Conservation (phyloP, 2,329 filamentous ascomycete genomes). For the Pezicula neosporulosa region DNA sequence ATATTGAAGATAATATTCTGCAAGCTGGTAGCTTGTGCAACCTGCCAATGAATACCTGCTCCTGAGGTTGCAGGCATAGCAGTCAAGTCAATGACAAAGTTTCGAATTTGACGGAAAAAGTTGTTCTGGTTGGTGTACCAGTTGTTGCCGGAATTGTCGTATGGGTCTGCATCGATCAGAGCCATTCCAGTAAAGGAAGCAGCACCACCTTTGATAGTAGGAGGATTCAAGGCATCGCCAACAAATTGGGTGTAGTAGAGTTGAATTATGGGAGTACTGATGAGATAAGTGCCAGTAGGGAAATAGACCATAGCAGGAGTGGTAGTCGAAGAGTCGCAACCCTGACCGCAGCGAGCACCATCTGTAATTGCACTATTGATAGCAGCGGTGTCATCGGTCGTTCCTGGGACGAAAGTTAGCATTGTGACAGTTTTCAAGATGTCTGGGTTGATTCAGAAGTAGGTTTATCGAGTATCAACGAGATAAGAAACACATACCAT, state of each 20-base stretch:
- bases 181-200: slow-evolving; percentile 78
- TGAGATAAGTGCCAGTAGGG: slow-evolving; percentile 78
- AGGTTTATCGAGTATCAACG: background rate
- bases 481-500: slow-evolving; percentile 38
- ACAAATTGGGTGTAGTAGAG: slow-evolving; percentile 94
- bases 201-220: slow-evolving; percentile 71
- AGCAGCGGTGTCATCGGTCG: slow-evolving; percentile 77
- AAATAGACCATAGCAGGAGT: slow-evolving; percentile 89
- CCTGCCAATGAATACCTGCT: slow-evolving; percentile 80
- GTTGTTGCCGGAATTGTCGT: slow-evolving; percentile 64
- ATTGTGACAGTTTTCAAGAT: background rate
- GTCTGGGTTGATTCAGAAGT: too few relatives aligned
- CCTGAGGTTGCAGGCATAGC: slow-evolving; percentile 56
- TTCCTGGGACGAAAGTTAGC: slow-evolving; percentile 46
- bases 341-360: slow-evolving; percentile 75
- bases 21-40: slow-evolving; percentile 76
- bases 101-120: slow-evolving; percentile 80
- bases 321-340: slow-evolving; percentile 81
- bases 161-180: slow-evolving; percentile 85
- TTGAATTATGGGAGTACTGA: slow-evolving; percentile 75
- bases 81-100: slow-evolving; percentile 76
- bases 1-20: slow-evolving; percentile 83
- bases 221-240: slow-evolving; percentile 70
- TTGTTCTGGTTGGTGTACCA: slow-evolving; percentile 80
- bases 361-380: slow-evolving; percentile 81